These are phyloP conservation scores for Pseudogymnoascus sp. DNA, from an alignment of 2,329 filamentous ascomycete species.

Conservation along the genomic window DNA sequence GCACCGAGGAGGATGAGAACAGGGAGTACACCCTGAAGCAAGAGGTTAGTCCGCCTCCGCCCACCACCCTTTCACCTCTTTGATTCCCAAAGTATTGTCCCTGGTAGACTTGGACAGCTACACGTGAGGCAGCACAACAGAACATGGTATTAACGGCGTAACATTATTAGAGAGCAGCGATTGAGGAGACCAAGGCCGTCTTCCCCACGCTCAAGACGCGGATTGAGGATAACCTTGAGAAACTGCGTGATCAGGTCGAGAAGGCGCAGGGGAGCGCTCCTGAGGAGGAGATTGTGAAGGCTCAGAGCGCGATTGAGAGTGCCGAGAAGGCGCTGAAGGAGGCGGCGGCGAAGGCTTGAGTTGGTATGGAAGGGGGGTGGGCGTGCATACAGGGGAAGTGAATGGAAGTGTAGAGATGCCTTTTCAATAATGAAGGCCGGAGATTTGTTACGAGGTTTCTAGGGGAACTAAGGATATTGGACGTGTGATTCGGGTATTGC, in stretches of 20 bases:
- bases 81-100: neutral
- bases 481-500: slow-evolving; percentile 21
- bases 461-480: neutral
- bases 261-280: slow-evolving; percentile 39
- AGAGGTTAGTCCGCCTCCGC: slow-evolving; percentile 51
- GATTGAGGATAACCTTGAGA: slow-evolving; percentile 62
- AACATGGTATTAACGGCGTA: neutral
- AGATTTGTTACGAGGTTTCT: neutral
- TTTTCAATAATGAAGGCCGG: neutral
- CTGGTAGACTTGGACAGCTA: neutral
- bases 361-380: neutral
- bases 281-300: slow-evolving; percentile 44
- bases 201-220: slow-evolving; percentile 64
- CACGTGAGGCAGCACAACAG: neutral
- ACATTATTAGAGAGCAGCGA: slow-evolving; percentile 38
- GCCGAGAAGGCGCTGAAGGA: slow-evolving; percentile 46
- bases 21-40: slow-evolving; percentile 73
- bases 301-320: slow-evolving; percentile 36
- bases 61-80: neutral
- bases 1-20: slow-evolving; percentile 58
- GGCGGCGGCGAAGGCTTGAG: slow-evolving; percentile 33
- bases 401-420: neutral
- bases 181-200: slow-evolving; percentile 82
- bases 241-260: slow-evolving; percentile 70
- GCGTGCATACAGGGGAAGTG: neutral